Evolutionary conservation across 2,329 filamentous ascomycete genomes (phyloP).

Genomic region (Dothideomycetes sp.): DNA sequence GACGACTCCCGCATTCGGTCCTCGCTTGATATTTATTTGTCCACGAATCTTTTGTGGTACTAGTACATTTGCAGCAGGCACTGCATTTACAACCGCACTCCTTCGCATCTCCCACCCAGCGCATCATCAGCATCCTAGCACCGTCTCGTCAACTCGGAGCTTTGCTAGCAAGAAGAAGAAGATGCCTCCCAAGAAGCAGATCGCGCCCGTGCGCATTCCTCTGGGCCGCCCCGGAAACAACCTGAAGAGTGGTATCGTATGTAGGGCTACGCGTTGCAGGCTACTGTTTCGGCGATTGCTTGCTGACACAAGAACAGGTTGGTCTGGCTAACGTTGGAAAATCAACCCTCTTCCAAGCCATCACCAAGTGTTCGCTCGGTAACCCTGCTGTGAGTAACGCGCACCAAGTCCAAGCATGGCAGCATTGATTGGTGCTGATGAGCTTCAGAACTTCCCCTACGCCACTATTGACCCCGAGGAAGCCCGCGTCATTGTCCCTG

Average conservation of each 20-base stretch:
- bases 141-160: slow-evolving; percentile 7
- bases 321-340: slow-evolving; percentile 98
- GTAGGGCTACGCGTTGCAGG: slow-evolving; percentile 36
- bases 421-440: neutral
- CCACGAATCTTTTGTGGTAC: slow-evolving; percentile 10
- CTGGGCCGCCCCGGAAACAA: slow-evolving; percentile 95
- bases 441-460: slow-evolving; percentile 80
- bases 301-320: slow-evolving; percentile 48
- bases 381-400: slow-evolving; percentile 73
- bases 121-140: slow-evolving; percentile 9
- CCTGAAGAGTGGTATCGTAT: slow-evolving; percentile 94
- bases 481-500: slow-evolving; percentile 91
- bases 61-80: slow-evolving; percentile 23
- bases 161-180: slow-evolving; percentile 43
- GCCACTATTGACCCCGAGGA: slow-evolving; percentile 99
- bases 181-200: slow-evolving; percentile 93
- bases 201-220: slow-evolving; percentile 89
- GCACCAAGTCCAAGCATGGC: slow-evolving; percentile 18
- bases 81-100: slow-evolving; percentile 17
- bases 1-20: slow-evolving; percentile 17
- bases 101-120: slow-evolving; percentile 9
- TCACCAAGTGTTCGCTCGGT: slow-evolving; percentile 93
- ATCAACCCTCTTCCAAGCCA: slow-evolving; percentile 98
- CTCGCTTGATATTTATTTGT: slow-evolving; percentile 16
- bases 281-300: no score